A percentile compares a stretch with the other conserved stretches of the same genome.
These are phyloP conservation scores for Boehmeria nivea DNA, from an alignment of 306 rosid species.

Conservation along the genomic window DNA sequence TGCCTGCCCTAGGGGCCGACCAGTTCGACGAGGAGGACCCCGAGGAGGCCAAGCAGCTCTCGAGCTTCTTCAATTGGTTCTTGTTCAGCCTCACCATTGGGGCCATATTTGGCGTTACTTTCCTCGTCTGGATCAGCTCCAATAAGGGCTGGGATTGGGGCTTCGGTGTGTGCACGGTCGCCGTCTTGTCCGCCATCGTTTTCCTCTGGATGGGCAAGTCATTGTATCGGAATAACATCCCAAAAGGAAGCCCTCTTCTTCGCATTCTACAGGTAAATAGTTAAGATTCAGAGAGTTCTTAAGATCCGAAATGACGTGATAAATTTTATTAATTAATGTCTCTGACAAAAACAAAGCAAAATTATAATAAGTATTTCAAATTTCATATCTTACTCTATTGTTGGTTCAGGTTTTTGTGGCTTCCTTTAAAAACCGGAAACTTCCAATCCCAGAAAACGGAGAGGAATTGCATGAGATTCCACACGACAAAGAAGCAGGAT, in stretches of 20 bases:
- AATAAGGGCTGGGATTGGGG: slow-evolving; percentile 71
- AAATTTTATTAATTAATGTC: too few species aligned
- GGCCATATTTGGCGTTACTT: slow-evolving; percentile 56
- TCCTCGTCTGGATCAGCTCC: slow-evolving; percentile 55
- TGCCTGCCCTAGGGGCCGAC: slow-evolving; percentile 79
- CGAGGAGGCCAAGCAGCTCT: slow-evolving; percentile 44
- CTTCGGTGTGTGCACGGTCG: slow-evolving; percentile 37
- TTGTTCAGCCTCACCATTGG: slow-evolving; percentile 66
- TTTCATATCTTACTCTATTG: neutral
- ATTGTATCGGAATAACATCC: slow-evolving; percentile 47
- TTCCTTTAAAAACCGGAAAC: slow-evolving; percentile 49
- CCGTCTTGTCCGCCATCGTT: slow-evolving; percentile 30
- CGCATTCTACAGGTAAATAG: slow-evolving; percentile 53
- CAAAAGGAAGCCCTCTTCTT: slow-evolving; percentile 61
- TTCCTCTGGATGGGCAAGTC: slow-evolving; percentile 53
- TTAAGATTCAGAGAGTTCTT: too few species aligned
- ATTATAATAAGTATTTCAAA: too few species aligned
- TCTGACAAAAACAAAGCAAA: too few species aligned
- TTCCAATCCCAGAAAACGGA: slow-evolving; percentile 43
- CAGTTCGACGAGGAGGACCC: slow-evolving; percentile 70
- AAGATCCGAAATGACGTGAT: too few species aligned
- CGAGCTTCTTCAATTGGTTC: slow-evolving; percentile 89
- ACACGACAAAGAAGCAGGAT: slow-evolving; percentile 30
- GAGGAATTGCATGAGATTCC: slow-evolving; percentile 52
- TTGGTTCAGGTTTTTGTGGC: slow-evolving; percentile 49